These are phyloP conservation scores for Rutstroemia sp. DNA, from an alignment of 2,329 filamentous ascomycete species.

Conservation along the genomic window DNA sequence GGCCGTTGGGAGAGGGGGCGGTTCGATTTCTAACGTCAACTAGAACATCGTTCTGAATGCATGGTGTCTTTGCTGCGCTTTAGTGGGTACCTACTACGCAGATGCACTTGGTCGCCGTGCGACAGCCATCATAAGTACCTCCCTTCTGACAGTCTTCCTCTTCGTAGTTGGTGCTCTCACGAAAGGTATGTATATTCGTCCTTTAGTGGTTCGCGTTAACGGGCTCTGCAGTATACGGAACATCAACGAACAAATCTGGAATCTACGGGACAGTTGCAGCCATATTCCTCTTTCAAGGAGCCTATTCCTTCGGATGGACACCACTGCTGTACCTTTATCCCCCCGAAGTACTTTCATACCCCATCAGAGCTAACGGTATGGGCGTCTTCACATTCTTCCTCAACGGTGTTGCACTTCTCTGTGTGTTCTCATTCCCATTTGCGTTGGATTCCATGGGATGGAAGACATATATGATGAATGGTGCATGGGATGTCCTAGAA, in stretches of 20 bases:
- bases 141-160: constrained; percentile 36
- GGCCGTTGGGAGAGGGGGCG: constrained; percentile 11
- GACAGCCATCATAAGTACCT: constrained; percentile 34
- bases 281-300: constrained; percentile 46
- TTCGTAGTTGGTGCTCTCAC: constrained; percentile 47
- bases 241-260: constrained; percentile 12
- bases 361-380: constrained; percentile 41
- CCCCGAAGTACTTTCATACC: constrained; percentile 41
- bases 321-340: constrained; percentile 42
- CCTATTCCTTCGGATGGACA: constrained; percentile 44
- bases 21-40: constrained; percentile 9
- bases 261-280: constrained; percentile 39
- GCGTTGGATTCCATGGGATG: constrained; percentile 37
- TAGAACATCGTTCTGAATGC: constrained; percentile 44
- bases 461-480: constrained; percentile 42
- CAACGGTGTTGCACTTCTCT: constrained; percentile 30
- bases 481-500: constrained; percentile 9
- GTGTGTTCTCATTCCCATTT: constrained; percentile 37
- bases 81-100: constrained; percentile 37
- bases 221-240: constrained; percentile 10
- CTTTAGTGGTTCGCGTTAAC: background rate
- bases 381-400: constrained; percentile 31
- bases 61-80: constrained; percentile 38
- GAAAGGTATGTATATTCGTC: constrained; percentile 35
- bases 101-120: constrained; percentile 38